Base-by-base conservation (phyloP, 768 basidiomycete genomes). In the Pisolithus microcarpus region DNA sequence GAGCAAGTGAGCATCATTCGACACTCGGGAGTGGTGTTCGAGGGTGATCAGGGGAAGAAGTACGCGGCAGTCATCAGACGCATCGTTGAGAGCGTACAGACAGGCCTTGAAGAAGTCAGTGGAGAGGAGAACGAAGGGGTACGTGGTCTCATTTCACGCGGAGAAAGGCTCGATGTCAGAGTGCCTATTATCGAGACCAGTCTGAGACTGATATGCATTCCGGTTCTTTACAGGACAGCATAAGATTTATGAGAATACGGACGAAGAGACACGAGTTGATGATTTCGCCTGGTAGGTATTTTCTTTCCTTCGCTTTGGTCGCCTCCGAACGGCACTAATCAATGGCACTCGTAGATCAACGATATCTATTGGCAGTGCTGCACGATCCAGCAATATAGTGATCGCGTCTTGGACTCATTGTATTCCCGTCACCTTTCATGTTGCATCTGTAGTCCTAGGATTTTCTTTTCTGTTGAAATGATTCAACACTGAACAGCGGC, bases 201-300 rank as follows among this genome's bases (percentile, higher is more conserved):
- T 36, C 16, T 28, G 13, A 18, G 38, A 37, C 23, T 52, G 48
- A 40, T 56, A 44, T 30, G 18, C 40, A 30, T 42, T 13, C 45
- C 39, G 19, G 24, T 36, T 38, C 21, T 24, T 9, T 49, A 3
- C 57, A 94, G 91, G 92, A 94, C 63, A 85, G 90, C 23, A 75
- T 95, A 42, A 79, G 81, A 53, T 90, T 95, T 61, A 82, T 96
- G 80, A 74, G 92, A 52, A 91, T 95, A 70, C 80, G 93, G 45
- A 95, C 93, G 52, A 89, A 81, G 63, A 78, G 87, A 47, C 93
- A 96, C 65, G 93, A 95, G 62, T 73, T 96, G 51, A 88, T 96
- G 85, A 92, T 96, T 53, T 90, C 93, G 2, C 93, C 93, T 51
- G 88, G 93, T 91, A 48, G 26, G 84, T 70, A 46, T 40, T 21